Percentiles rank a stretch among this genome's conserved stretches.
Evolutionary conservation across 2,329 filamentous ascomycete genomes (phyloP).

Genomic region (Beauveria brongniartii): DNA sequence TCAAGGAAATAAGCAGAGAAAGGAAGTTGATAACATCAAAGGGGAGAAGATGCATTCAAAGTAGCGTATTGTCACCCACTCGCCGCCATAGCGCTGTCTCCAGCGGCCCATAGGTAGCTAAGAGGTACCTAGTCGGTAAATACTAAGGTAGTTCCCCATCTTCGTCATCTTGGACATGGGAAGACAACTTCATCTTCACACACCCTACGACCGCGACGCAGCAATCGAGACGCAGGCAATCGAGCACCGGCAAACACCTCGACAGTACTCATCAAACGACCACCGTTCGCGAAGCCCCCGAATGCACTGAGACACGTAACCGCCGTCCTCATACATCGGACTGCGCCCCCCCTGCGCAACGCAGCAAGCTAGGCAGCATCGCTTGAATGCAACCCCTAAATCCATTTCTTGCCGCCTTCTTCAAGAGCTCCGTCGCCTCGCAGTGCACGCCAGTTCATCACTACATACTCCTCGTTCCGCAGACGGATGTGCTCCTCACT

Average conservation of each 20-base stretch:
- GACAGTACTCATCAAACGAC: background rate
- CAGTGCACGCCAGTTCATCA: constrained; percentile 90
- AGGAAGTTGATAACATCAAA: no score
- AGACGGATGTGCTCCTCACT: constrained; percentile 83
- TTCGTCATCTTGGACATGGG: background rate
- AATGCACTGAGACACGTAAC: background rate
- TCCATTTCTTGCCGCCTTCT: constrained; percentile 96
- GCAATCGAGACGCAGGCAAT: background rate
- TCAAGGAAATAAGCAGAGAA: no score
- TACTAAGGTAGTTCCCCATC: background rate
- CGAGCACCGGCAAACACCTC: background rate
- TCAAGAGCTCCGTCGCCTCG: constrained; percentile 83
- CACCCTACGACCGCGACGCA: background rate
- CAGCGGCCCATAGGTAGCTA: background rate
- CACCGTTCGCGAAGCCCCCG: background rate
- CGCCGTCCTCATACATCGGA: background rate
- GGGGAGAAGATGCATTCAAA: no score
- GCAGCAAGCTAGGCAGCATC: constrained; percentile 15
- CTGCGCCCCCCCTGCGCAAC: background rate
- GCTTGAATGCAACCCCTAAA: constrained; percentile 90
- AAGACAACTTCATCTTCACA: background rate
- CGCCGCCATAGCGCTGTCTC: no score
- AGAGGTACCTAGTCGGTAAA: no score
- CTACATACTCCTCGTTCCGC: constrained; percentile 88
- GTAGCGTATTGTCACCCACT: no score